Conservation (phyloP, 1,139 yeast species). For the Pichia sp. region DNA sequence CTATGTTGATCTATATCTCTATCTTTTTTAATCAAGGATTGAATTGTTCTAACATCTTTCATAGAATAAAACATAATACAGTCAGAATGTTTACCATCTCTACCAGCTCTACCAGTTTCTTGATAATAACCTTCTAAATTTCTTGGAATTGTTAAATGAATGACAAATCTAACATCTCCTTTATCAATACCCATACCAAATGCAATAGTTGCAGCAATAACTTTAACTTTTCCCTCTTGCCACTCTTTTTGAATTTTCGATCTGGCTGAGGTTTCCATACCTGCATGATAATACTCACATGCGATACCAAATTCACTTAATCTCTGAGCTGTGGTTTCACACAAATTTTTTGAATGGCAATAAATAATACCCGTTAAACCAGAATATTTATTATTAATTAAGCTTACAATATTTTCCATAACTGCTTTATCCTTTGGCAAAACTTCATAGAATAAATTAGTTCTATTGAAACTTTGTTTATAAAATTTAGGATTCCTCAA, state of each 20-base stretch:
- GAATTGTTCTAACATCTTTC: conserved; percentile 69
- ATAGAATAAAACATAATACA: conserved; percentile 79
- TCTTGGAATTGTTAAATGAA: conserved; percentile 84
- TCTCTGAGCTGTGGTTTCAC: conserved; percentile 73
- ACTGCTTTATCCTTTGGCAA: conserved; percentile 53
- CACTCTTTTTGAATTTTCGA: conserved; percentile 65
- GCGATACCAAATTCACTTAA: conserved; percentile 55
- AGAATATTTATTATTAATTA: conserved; percentile 46
- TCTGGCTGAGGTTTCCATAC: conserved; percentile 77
- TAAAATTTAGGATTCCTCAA: conserved; percentile 50
- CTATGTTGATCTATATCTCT: conserved; percentile 56
- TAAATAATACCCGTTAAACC: conserved; percentile 83
- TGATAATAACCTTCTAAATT: conserved; percentile 94
- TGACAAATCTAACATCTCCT: conserved; percentile 87
- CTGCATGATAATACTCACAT: conserved; percentile 87
- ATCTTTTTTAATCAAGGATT: conserved; percentile 73
- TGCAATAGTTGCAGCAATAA: conserved; percentile 95
- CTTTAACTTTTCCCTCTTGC: conserved; percentile 68
- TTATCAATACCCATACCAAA: conserved; percentile 99
- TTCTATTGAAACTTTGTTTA: conserved; percentile 81
- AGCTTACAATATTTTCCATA: conserved; percentile 54
- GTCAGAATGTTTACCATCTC: conserved; percentile 79
- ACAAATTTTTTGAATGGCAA: conserved; percentile 83
- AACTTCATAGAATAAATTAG: conserved; percentile 78
- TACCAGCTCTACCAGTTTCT: conserved; percentile 98